Evolutionary conservation across 805 yeast genomes (phyloP).

Genomic region (Nakazawaea wyomingensis): DNA sequence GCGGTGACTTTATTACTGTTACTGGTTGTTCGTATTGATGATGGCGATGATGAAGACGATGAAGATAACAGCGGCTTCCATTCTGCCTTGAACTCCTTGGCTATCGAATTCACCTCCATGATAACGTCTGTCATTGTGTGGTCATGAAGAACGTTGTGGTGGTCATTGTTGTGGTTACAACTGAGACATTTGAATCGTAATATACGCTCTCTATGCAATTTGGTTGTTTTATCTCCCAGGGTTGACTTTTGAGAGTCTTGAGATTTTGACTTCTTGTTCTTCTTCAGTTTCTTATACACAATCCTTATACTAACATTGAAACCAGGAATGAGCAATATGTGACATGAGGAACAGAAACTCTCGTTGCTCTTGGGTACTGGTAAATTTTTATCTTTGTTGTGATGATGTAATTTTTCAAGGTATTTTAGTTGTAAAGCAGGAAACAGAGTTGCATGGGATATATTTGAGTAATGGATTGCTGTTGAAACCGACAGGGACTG

Average conservation of each 20-base stretch:
- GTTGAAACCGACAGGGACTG: conserved; percentile 2
- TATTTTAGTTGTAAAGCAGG: conserved; percentile 4
- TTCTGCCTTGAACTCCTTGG: conserved; percentile 6
- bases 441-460: background rate
- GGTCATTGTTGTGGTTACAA: conserved; percentile 16
- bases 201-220: conserved; percentile 12
- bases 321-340: conserved; percentile 18
- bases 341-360: conserved; percentile 17
- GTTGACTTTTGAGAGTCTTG: no score
- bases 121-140: background rate
- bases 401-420: conserved; percentile 1
- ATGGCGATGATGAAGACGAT: background rate
- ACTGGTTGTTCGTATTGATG: background rate
- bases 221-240: no score
- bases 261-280: no score
- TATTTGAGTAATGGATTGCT: conserved; percentile 4
- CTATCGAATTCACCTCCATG: background rate
- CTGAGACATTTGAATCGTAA: conserved; percentile 19
- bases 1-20: no score
- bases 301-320: conserved; percentile 16
- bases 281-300: background rate
- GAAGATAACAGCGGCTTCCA: conserved; percentile 5
- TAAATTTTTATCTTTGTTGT: background rate
- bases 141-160: conserved; percentile 7
- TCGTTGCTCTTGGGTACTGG: conserved; percentile 11